These are phyloP conservation scores for Gossypium anomalum DNA, from an alignment of 345 rosid species.

Conservation along the genomic window DNA sequence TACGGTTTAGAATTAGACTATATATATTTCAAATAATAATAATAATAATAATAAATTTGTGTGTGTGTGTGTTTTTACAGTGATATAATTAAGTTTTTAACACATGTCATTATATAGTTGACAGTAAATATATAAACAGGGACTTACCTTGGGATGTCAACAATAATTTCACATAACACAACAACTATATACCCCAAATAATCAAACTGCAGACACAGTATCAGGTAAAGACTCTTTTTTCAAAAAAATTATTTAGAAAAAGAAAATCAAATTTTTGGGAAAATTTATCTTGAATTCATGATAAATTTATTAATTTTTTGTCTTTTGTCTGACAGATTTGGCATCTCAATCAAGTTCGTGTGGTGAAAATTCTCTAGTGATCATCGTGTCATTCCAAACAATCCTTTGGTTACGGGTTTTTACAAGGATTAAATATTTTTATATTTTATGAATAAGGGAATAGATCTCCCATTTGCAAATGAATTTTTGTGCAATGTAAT, in stretches of 20 bases:
- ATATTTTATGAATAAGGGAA: too few relatives aligned
- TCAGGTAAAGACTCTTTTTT: constrained; percentile 13
- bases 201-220: background rate
- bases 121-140: constrained; percentile 6
- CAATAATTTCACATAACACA: constrained; percentile 27
- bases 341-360: constrained; percentile 7
- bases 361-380: background rate
- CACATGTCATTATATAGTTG: too few relatives aligned
- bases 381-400: background rate
- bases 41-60: too few relatives aligned
- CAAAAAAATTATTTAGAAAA: background rate
- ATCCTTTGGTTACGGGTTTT: background rate
- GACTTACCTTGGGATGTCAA: constrained; percentile 33
- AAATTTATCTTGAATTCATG: background rate
- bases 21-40: too few relatives aligned
- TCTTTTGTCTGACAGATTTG: background rate
- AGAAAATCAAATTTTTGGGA: background rate
- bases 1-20: background rate
- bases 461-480: too few relatives aligned
- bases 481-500: too few relatives aligned
- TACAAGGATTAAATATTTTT: background rate
- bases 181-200: background rate
- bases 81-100: too few relatives aligned
- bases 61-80: too few relatives aligned
- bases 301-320: background rate